These are phyloP conservation scores for Dactylellina cionopaga DNA, from an alignment of 2,329 filamentous ascomycete species.

Conservation along the genomic window DNA sequence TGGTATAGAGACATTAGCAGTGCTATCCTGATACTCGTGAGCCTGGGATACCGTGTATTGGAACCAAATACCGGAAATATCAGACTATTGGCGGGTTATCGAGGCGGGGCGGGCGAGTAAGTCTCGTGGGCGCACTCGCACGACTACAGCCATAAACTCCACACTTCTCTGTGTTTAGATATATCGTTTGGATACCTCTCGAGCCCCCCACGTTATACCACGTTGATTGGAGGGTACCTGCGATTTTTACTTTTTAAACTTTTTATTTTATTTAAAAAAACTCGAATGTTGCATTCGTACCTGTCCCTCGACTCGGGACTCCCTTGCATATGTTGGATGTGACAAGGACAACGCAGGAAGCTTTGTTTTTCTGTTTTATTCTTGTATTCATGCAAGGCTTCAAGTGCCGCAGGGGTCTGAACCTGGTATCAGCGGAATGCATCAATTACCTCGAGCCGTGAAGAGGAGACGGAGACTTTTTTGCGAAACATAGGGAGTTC, in stretches of 20 bases:
- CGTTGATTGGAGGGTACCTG: neutral
- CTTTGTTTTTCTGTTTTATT: neutral
- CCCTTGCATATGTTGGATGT: slow-evolving; percentile 21
- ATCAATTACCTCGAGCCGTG: neutral
- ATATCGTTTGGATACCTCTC: no score
- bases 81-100: no score
- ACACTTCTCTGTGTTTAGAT: no score
- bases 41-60: no score
- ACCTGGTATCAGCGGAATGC: neutral
- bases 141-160: no score
- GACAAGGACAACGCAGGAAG: slow-evolving; percentile 24
- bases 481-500: neutral
- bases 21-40: no score
- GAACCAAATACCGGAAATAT: no score
- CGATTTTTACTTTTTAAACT: neutral
- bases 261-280: neutral
- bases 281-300: neutral
- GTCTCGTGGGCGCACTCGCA: no score
- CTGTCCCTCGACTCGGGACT: neutral
- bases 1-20: no score
- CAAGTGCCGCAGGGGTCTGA: slow-evolving; percentile 11
- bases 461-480: neutral
- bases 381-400: slow-evolving; percentile 5
- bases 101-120: no score
- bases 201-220: no score